A percentile compares a stretch with the other conserved stretches of the same genome.
These are phyloP conservation scores for Candida ovalis DNA, from an alignment of 805 yeast species.

Conservation along the genomic window DNA sequence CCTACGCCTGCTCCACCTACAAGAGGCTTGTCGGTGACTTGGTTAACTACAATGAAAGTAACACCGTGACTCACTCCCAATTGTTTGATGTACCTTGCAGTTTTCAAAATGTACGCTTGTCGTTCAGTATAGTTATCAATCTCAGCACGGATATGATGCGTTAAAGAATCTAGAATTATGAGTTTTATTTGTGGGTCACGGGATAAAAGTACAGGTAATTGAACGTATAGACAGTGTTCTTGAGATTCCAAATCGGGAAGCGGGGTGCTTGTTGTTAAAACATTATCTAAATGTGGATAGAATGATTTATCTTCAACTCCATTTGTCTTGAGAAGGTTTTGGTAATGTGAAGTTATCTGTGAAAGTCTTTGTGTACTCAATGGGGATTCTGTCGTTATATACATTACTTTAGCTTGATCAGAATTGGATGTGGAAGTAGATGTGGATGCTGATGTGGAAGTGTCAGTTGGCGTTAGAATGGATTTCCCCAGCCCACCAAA, in stretches of 20 bases:
- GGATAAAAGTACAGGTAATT: constrained; percentile 56
- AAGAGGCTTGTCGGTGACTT: constrained; percentile 63
- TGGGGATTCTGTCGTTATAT: constrained; percentile 73
- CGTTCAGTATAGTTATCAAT: constrained; percentile 39
- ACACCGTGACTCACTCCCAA: constrained; percentile 46
- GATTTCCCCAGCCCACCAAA: constrained; percentile 44
- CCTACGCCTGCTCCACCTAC: constrained; percentile 12
- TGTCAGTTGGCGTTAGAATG: constrained; percentile 20
- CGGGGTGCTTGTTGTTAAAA: constrained; percentile 26
- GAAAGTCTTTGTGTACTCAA: constrained; percentile 62
- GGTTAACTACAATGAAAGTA: constrained; percentile 73
- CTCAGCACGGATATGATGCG: constrained; percentile 75
- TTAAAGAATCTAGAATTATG: constrained; percentile 75
- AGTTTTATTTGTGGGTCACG: constrained; percentile 42
- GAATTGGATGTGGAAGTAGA: too few species aligned
- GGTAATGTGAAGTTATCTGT: constrained; percentile 35
- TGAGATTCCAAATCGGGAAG: constrained; percentile 60
- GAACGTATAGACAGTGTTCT: constrained; percentile 67
- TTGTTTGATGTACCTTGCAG: constrained; percentile 45
- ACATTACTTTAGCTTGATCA: constrained; percentile 41
- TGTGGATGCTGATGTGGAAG: constrained; percentile 14
- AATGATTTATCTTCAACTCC: constrained; percentile 26
- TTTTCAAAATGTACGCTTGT: constrained; percentile 37
- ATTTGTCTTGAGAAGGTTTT: constrained; percentile 31
- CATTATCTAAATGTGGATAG: constrained; percentile 33